phyloP scores from a whole-genome alignment of 2,329 filamentous ascomycete genomes.

The Zarea fungicola region DNA sequence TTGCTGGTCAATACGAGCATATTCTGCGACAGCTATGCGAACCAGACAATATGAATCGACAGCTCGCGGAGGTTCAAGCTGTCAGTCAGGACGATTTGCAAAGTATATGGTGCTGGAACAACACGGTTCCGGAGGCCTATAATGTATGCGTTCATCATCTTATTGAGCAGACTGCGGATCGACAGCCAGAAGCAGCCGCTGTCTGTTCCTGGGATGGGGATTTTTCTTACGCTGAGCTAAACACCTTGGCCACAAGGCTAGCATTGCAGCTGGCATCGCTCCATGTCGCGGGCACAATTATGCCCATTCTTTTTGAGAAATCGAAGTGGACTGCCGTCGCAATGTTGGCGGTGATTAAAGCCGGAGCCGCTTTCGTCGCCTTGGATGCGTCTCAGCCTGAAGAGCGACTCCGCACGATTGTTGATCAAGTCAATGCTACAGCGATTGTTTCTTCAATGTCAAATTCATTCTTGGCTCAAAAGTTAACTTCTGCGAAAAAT shows the following conservation, averaged over 20 bases:
- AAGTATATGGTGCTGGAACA: neutral
- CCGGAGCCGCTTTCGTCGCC: constrained; percentile 16
- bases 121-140: neutral
- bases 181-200: constrained; percentile 15
- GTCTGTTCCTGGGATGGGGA: constrained; percentile 32
- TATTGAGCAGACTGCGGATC: neutral
- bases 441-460: constrained; percentile 12
- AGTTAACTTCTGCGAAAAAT: constrained; percentile 35
- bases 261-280: constrained; percentile 11
- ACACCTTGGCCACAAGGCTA: constrained; percentile 9
- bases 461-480: constrained; percentile 1
- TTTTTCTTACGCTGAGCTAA: constrained; percentile 32
- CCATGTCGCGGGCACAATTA: constrained; percentile 3
- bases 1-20: constrained; percentile 1
- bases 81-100: neutral
- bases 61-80: neutral
- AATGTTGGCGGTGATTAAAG: constrained; percentile 9
- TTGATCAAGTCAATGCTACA: neutral
- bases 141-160: neutral
- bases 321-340: constrained; percentile 13
- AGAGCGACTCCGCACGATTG: constrained; percentile 5
- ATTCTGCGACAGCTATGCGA: constrained; percentile 7
- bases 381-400: constrained; percentile 14
- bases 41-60: neutral
- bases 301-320: constrained; percentile 16